A percentile compares a stretch with the other conserved stretches of the same genome.
These are phyloP conservation scores for Sistotremastrum niveocremeum DNA, from an alignment of 768 basidiomycete species.

Conservation along the genomic window DNA sequence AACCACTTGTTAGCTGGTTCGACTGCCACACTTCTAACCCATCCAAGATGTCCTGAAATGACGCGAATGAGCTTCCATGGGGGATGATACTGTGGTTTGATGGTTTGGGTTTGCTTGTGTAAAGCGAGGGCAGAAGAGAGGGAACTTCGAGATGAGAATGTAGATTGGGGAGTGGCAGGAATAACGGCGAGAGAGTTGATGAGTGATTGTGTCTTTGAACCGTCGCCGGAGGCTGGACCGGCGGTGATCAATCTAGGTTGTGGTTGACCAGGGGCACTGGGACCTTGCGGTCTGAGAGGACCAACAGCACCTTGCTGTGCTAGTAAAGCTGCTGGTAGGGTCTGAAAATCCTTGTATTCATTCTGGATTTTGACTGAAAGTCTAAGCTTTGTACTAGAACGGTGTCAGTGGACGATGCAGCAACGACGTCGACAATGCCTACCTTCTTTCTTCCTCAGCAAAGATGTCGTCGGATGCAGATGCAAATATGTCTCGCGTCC, in stretches of 20 bases:
- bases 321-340: slow-evolving; percentile 68
- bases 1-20: slow-evolving; percentile 99
- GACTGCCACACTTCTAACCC: slow-evolving; percentile 92
- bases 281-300: slow-evolving; percentile 55
- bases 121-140: slow-evolving; percentile 84
- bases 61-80: slow-evolving; percentile 95
- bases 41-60: slow-evolving; percentile 94
- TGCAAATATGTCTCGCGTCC: slow-evolving; percentile 59
- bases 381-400: slow-evolving; percentile 48
- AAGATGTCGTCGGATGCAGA: slow-evolving; percentile 45
- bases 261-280: no score
- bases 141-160: slow-evolving; percentile 46
- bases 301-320: slow-evolving; percentile 73
- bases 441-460: slow-evolving; percentile 65
- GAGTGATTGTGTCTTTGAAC: slow-evolving; percentile 38
- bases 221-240: slow-evolving; percentile 33
- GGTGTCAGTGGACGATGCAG: not conserved
- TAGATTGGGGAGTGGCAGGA: slow-evolving; percentile 52
- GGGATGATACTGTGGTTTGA: slow-evolving; percentile 93
- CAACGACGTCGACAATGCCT: slow-evolving; percentile 5
- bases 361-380: slow-evolving; percentile 77
- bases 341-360: slow-evolving; percentile 80
- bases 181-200: slow-evolving; percentile 68
- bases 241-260: slow-evolving; percentile 58
- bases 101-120: slow-evolving; percentile 85